A percentile compares a stretch with the other conserved stretches of the same genome.
phyloP scores from a whole-genome alignment of 2,329 filamentous ascomycete species.

The Sordariomycetes sp. region DNA sequence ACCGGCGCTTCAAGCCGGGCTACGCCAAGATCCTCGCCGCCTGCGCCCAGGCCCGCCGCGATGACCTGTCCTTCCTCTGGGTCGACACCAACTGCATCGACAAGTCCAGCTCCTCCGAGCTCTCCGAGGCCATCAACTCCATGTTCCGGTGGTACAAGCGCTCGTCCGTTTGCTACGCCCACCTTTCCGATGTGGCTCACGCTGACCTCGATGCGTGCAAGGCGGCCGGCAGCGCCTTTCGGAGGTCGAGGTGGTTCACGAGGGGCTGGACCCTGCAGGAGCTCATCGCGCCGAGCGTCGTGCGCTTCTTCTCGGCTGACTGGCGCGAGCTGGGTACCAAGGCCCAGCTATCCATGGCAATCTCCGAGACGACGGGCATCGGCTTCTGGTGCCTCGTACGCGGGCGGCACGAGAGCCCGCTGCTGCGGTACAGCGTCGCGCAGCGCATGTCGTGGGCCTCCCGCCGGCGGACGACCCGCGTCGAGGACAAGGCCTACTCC shows the following conservation, averaged over 20 bases:
- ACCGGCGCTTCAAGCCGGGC: neutral
- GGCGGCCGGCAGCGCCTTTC: conserved; percentile 3
- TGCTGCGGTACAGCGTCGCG: neutral
- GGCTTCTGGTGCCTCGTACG: too few relatives aligned
- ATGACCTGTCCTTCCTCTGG: conserved; percentile 5
- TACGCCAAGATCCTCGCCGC: neutral
- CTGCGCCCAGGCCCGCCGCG: neutral
- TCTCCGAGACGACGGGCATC: neutral
- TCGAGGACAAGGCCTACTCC: conserved; percentile 17
- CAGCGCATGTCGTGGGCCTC: conserved; percentile 16
- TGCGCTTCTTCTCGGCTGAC: conserved; percentile 7
- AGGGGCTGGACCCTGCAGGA: conserved; percentile 13
- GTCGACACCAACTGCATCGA: conserved; percentile 11
- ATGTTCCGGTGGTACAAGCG: conserved; percentile 9
- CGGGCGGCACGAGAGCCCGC: neutral
- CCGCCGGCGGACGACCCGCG: conserved; percentile 12
- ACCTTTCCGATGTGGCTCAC: conserved; percentile 5
- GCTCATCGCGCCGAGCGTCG: conserved; percentile 8
- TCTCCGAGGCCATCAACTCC: conserved; percentile 2
- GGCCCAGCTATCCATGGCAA: neutral
- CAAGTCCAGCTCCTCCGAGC: conserved; percentile 9
- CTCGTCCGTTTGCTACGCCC: conserved; percentile 7
- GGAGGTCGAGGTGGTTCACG: conserved; percentile 9
- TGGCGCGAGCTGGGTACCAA: neutral
- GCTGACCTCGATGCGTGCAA: too few relatives aligned